Percentiles rank a stretch among this genome's conserved stretches.
These are phyloP conservation scores for Colletotrichum eleusines DNA, from an alignment of 2,329 filamentous ascomycete species.

Conservation along the genomic window DNA sequence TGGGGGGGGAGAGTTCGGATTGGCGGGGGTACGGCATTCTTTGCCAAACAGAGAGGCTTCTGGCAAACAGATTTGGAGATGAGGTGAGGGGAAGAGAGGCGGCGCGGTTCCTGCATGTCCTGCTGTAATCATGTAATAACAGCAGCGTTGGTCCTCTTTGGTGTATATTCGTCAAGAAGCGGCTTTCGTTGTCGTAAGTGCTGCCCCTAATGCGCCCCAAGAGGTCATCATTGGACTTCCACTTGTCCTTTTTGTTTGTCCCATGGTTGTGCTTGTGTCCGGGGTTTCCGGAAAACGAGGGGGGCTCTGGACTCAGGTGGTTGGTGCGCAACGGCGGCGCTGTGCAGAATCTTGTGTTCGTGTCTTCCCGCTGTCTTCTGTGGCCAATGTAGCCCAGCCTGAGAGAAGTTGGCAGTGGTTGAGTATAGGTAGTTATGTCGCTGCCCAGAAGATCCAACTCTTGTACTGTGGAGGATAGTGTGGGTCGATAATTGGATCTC, in stretches of 20 bases:
- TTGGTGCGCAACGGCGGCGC: constrained; percentile 23
- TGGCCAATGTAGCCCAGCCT: background rate
- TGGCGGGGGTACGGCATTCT: constrained; percentile 31
- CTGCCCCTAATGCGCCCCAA: background rate
- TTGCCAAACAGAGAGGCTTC: constrained; percentile 22
- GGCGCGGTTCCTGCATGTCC: constrained; percentile 37
- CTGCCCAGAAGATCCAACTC: constrained; percentile 22
- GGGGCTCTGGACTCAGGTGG: constrained; percentile 10
- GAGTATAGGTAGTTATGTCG: constrained; percentile 10
- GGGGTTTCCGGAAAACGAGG: constrained; percentile 15
- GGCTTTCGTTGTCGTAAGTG: constrained; percentile 29
- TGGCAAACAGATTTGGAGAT: constrained; percentile 23
- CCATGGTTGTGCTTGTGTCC: constrained; percentile 19
- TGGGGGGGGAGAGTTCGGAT: constrained; percentile 32
- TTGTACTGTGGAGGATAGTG: constrained; percentile 33
- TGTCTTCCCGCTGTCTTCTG: constrained; percentile 21
- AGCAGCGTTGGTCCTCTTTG: constrained; percentile 13
- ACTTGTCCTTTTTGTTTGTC: constrained; percentile 21
- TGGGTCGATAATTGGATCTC: constrained; percentile 33
- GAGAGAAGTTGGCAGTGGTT: background rate
- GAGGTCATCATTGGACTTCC: constrained; percentile 11
- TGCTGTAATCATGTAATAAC: constrained; percentile 2
- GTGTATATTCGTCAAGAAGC: constrained; percentile 15
- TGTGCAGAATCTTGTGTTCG: constrained; percentile 5
- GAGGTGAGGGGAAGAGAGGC: constrained; percentile 26